Evolutionary conservation across 2,329 filamentous ascomycete genomes (phyloP), one percentile per base, ranked within the genome.

Genomic region (Pseudogymnoascus sp.): DNA sequence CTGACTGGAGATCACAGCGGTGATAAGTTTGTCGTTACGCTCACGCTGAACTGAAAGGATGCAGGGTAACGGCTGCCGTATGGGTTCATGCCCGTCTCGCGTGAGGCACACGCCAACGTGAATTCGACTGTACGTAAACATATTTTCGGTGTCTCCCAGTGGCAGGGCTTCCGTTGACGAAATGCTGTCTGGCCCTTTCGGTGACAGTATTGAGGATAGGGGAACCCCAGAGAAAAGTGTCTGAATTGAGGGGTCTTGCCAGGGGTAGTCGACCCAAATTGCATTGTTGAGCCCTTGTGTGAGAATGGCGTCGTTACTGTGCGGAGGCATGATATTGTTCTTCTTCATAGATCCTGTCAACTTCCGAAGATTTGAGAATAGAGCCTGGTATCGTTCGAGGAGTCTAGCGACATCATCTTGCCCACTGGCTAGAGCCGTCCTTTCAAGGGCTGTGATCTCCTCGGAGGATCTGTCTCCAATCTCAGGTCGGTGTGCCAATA

Each of bases 261-360:
- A 77, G 0, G 91, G 90, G 69, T 95, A 94, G 63, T 87, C 82
- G 14, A 92, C 73, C 91, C 91, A 96, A 40, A 96, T 88, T 0
- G 84, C 85, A 62, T 90, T 90, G 71, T 96, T 89, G 65, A 93
- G 86, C 1, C 86, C 85, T 69, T 91, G 89, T 1, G 88, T 88
- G n/a, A 92, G 79, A 47, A 87, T 82, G 0, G 84, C 78, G 59
- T 87, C 84, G 62, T 87, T 82, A 0, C 87, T 83, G 60, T 79
- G 76, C 1, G 80, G 78, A 0, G 91, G 88, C 68, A 96, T 79
- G 63, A 94, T 86, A 21, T 87, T 85, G 70, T 95, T 95, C 61
- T 90, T 82, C 73, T 89, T 88, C 88, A 96, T 95, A 0, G 91
- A 95, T 68, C 88, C 82, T 4, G 89, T 79, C 40, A 96, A 75